Base-by-base conservation (phyloP, 176 grass and related monocot genomes). In the Aegilops speltoides region DNA sequence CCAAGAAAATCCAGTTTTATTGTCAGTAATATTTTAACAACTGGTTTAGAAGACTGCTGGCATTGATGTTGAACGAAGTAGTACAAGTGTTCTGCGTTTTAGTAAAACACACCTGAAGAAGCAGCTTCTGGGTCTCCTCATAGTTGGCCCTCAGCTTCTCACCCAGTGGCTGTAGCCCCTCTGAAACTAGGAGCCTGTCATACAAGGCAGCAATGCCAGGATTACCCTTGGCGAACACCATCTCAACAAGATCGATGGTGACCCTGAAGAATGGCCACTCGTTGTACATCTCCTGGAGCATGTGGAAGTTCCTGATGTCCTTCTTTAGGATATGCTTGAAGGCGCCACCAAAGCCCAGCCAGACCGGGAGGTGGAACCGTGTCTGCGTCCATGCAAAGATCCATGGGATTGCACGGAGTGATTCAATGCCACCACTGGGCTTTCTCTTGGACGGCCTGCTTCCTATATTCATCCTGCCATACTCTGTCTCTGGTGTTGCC, bases 391-490 rank as follows among this genome's bases (percentile, higher is more conserved):
- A 95, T 76, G 93, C 93, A 11, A 95, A 95, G 66, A 95, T 95
- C 93, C 93, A 95, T 10, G 93, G 93, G 73, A 95, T 95, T 69
- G 93, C 93, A 87, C 93, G 93, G 31, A 95, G 90, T 6, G 93
- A 90, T 73, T 95, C 93, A 17, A 95, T 95, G 80, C 93, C 93
- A 7, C 93, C 93, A 26, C 93, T 95, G 1, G 90, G 93, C 80
- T 92, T 95, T 74, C 93, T 86, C 84, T 95, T 95, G 19, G 88
- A 90, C 79, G 93, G 93, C 31, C 93, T 92, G 86, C 93, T 95
- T 32, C 93, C 93, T 29, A 95, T 95, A 48, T 95, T 95, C 93
- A 95, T 95, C 88, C 90, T 90, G 67, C 93, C 93, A 87, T 95
- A 95, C 68, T 95, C 93, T 70, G 84, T 87, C 78, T 95, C 93